Percentiles rank a stretch among this genome's conserved stretches.
Conservation (phyloP, 108 stramenopile genomes). For the Schizochytrium sp. region DNA sequence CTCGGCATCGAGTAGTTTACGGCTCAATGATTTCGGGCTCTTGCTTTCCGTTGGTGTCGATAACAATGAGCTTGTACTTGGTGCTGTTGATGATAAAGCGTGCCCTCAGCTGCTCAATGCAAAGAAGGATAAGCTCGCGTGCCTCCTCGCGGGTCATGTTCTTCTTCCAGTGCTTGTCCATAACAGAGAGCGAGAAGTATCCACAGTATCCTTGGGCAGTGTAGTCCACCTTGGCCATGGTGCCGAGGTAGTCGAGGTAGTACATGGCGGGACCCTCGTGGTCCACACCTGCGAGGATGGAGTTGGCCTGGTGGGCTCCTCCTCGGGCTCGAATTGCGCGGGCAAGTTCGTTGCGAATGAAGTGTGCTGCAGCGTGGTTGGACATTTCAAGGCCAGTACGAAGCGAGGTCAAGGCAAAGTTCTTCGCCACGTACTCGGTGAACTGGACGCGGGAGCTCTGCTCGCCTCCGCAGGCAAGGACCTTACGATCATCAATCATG, state of each 20-base stretch:
- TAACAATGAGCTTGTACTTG: constrained; percentile 74
- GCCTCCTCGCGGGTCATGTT: constrained; percentile 72
- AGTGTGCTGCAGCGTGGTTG: constrained; percentile 74
- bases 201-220: constrained; percentile 79
- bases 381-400: constrained; percentile 72
- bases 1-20: background rate
- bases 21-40: constrained; percentile 50
- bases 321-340: constrained; percentile 75
- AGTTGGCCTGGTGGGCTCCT: constrained; percentile 76
- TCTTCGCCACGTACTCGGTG: constrained; percentile 76
- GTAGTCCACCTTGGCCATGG: constrained; percentile 73
- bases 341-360: constrained; percentile 69
- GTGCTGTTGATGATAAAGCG: constrained; percentile 78
- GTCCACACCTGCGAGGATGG: constrained; percentile 77
- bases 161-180: constrained; percentile 75
- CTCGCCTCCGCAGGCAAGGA: constrained; percentile 60
- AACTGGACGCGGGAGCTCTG: constrained; percentile 58
- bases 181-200: constrained; percentile 72
- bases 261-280: constrained; percentile 68
- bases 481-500: constrained; percentile 59
- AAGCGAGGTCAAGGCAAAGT: constrained; percentile 76
- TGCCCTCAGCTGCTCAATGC: constrained; percentile 75
- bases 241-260: constrained; percentile 77
- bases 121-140: constrained; percentile 68
- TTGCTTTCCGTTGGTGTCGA: constrained; percentile 39